Base-by-base conservation (phyloP, 1,139 yeast species). In the Maudiozyma humilis region DNA sequence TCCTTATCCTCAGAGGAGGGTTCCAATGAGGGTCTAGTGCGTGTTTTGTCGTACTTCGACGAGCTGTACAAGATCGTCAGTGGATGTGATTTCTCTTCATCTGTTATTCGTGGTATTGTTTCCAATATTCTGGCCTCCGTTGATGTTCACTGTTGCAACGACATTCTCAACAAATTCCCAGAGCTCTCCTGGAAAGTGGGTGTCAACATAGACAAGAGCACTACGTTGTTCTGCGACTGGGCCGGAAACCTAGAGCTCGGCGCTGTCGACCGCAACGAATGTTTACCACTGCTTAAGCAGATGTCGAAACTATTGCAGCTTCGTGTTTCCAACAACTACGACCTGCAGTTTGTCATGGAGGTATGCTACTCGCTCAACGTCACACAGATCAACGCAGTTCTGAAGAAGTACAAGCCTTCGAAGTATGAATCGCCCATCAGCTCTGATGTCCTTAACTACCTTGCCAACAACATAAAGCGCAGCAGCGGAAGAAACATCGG, bases 131-230 rank as follows among this genome's bases (percentile, higher is more conserved):
- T 91, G 56, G 78, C 82, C 60, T 82, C 82, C 61, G 87, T 91
- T 46, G 96, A 94, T 64, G 94, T 94, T 17, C 77, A 79, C 54
- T 87, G 97, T 66, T 91, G 91, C 73, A 91, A 91, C 62, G 97
- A 91, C 63, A 71, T 91, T 66, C 78, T 91, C 44, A 84, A 88
- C 94, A 81, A 96, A 69, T 78, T 95, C 63, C 84, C 82, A 66
- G 89, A 87, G 65, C 71, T 89, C 60, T 82, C 95, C 13, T 91
- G 98, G 98, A 89, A 89, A 71, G 79, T 97, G 59, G 98, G 97
- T 43, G 74, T 91, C 53, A 96, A 89, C 66, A 78, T 91, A 66
- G 89, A 88, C 64, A 88, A 89, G 69, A 91, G 91, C 63, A 91
- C 89, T 44, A 88, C 96, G 5, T 76, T 96, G 57, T 73, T 91